These are phyloP conservation scores for Saccharomycopsis fibuligera DNA, from an alignment of 805 yeast species.

Conservation along the genomic window DNA sequence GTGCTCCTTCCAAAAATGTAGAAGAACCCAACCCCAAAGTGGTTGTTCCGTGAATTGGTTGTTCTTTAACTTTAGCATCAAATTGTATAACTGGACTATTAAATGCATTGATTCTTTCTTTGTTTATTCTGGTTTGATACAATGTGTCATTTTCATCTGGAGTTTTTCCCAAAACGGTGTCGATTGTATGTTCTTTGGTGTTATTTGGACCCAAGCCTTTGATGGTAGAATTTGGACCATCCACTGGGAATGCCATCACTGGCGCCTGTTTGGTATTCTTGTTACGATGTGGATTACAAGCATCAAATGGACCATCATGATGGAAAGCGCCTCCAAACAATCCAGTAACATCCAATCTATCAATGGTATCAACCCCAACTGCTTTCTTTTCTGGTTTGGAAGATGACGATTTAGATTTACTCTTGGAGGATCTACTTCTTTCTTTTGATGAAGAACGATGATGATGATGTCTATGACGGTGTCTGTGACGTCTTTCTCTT, in stretches of 20 bases:
- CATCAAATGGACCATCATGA: conserved; percentile 99
- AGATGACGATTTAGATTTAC: not conserved
- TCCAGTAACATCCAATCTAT: conserved; percentile 92
- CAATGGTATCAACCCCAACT: conserved; percentile 75
- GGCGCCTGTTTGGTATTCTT: conserved; percentile 75
- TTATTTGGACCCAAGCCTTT: conserved; percentile 54
- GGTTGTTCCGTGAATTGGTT: conserved; percentile 76
- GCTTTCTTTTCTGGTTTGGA: conserved; percentile 11
- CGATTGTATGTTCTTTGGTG: conserved; percentile 56
- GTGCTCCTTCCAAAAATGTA: conserved; percentile 62
- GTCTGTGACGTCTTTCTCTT: conserved; percentile 16
- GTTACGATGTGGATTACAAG: conserved; percentile 95
- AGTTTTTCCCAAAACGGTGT: conserved; percentile 69
- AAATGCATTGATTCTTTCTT: conserved; percentile 34
- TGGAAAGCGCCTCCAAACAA: conserved; percentile 92
- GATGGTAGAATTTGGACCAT: conserved; percentile 88
- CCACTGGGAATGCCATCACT: conserved; percentile 89
- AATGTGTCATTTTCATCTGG: conserved; percentile 40
- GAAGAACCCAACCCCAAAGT: conserved; percentile 66
- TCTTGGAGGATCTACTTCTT: not conserved
- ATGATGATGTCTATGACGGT: conserved; percentile 7
- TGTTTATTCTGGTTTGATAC: conserved; percentile 20
- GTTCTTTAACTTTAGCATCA: conserved; percentile 62
- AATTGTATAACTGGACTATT: conserved; percentile 53
- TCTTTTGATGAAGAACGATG: conserved; percentile 1